These are phyloP conservation scores for Cymbopogon citratus DNA, from an alignment of 176 grass and related monocot species.

Conservation along the genomic window DNA sequence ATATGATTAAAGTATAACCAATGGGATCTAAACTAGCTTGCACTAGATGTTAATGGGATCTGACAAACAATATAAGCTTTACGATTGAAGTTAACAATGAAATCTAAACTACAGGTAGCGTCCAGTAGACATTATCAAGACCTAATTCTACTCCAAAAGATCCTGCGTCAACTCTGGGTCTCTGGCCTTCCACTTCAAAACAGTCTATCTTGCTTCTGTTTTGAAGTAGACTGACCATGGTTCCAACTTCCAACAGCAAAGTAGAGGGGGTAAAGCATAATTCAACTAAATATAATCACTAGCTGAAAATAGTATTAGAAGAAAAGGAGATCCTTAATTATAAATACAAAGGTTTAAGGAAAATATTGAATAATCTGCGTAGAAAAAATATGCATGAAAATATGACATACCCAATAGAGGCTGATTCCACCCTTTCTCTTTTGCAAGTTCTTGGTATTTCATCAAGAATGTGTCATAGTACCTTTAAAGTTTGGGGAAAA, in stretches of 20 bases:
- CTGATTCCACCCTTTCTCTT: slow-evolving; percentile 65
- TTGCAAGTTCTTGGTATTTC: slow-evolving; percentile 80
- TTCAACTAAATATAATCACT: background rate
- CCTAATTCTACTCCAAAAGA: background rate
- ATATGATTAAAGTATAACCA: background rate
- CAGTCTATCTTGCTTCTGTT: background rate
- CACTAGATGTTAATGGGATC: background rate
- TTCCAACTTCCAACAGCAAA: background rate
- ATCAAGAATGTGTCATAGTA: slow-evolving; percentile 91
- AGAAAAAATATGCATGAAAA: slow-evolving; percentile 5
- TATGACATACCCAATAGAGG: slow-evolving; percentile 79
- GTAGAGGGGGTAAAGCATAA: background rate
- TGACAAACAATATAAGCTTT: background rate
- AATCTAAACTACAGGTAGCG: background rate
- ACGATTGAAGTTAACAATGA: background rate
- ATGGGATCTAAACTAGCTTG: slow-evolving; percentile 1
- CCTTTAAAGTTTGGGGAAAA: slow-evolving; percentile 30
- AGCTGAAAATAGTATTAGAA: background rate
- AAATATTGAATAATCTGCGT: background rate
- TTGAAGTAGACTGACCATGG: background rate
- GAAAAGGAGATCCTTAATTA: background rate
- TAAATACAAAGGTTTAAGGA: background rate
- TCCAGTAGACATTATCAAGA: too few species aligned
- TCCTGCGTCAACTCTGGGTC: background rate
- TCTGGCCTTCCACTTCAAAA: background rate